Evolutionary conservation across 495 filamentous ascomycete species (phyloP).

Genomic region (Aspergillus carlsbadensis): DNA sequence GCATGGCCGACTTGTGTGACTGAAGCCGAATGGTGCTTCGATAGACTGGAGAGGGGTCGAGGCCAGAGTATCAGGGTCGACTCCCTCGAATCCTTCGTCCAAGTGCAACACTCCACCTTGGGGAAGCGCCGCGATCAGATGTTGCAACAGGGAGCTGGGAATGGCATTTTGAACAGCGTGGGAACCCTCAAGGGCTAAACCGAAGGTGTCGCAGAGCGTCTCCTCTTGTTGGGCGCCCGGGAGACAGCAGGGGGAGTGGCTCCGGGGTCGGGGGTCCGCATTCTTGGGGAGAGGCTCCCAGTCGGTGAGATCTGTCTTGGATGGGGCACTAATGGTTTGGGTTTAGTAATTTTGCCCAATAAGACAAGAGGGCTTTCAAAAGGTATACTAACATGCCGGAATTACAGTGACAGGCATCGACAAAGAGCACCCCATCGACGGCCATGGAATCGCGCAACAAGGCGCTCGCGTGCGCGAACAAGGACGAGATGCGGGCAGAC

Average conservation of each 20-base stretch:
- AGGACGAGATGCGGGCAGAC: neutral
- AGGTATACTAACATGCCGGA: slow-evolving; percentile 16
- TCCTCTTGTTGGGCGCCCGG: neutral
- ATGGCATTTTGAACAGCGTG: neutral
- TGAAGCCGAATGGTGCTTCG: neutral
- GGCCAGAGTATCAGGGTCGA: too few relatives aligned
- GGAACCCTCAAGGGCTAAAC: neutral
- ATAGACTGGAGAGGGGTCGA: neutral
- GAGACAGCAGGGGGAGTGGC: neutral
- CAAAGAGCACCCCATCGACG: slow-evolving; percentile 37
- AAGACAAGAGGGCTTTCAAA: neutral
- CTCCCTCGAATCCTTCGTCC: neutral
- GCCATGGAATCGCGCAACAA: slow-evolving; percentile 31
- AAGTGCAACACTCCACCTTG: slow-evolving; percentile 30
- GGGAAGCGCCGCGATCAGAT: slow-evolving; percentile 27
- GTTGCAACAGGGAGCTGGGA: slow-evolving; percentile 25
- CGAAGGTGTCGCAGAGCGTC: slow-evolving; percentile 20
- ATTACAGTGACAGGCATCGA: slow-evolving; percentile 28
- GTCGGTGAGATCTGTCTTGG: slow-evolving; percentile 9
- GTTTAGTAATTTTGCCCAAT: neutral
- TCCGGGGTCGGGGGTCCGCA: neutral
- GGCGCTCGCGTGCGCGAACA: slow-evolving; percentile 29
- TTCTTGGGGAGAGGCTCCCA: slow-evolving; percentile 10
- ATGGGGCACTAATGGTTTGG: slow-evolving; percentile 2
- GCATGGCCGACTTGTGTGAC: slow-evolving; percentile 2